Conservation (phyloP, 2,329 filamentous ascomycete species). For the Amauroascus niger region DNA sequence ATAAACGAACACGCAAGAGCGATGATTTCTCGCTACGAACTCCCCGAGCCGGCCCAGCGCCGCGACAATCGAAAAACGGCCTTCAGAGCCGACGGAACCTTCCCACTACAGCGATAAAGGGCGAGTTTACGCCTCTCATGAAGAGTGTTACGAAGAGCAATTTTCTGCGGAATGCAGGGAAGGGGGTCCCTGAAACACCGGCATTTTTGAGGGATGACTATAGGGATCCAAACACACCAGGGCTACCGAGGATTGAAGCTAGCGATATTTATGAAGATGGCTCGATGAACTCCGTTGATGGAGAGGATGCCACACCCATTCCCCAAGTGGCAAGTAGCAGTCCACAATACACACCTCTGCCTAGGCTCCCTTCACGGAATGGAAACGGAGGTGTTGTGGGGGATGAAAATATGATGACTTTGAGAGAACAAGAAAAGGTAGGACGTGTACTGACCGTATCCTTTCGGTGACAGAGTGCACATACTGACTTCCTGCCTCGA, state of each 20-base stretch:
- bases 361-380: conserved; percentile 54
- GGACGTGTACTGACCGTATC: not conserved
- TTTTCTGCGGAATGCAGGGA: conserved; percentile 48
- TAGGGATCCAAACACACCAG: conserved; percentile 61
- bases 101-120: conserved; percentile 49
- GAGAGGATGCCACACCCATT: conserved; percentile 58
- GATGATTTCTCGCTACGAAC: conserved; percentile 56
- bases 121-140: conserved; percentile 89
- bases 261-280: conserved; percentile 56
- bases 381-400: conserved; percentile 60
- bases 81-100: conserved; percentile 64
- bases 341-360: conserved; percentile 70
- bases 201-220: conserved; percentile 53
- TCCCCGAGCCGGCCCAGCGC: conserved; percentile 58
- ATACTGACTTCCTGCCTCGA: not conserved
- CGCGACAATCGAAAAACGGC: conserved; percentile 35
- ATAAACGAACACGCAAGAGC: conserved; percentile 46
- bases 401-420: conserved; percentile 75
- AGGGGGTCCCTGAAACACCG: conserved; percentile 55
- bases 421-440: conserved; percentile 77
- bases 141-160: conserved; percentile 66
- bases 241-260: conserved; percentile 62
- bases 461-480: not conserved
- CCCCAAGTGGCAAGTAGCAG: conserved; percentile 72
- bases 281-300: conserved; percentile 55